Evolutionary conservation across 1,284 basidiomycete genomes (phyloP).

Genomic region (Pyrrhoderma noxium): DNA sequence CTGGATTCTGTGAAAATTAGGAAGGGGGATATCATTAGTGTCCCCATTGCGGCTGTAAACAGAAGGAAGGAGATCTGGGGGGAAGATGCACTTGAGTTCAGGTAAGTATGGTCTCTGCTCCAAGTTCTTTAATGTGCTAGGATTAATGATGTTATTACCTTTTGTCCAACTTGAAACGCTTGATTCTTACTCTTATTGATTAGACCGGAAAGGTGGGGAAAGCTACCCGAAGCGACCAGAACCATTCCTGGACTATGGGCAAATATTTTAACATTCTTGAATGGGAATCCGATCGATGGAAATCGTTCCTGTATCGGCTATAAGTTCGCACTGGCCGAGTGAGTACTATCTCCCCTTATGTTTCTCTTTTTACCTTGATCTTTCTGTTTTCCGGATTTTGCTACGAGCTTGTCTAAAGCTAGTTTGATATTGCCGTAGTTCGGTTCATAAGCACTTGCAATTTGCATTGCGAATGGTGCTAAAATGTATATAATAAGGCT

Average conservation of each 20-base stretch:
- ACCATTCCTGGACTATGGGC: conserved; percentile 55
- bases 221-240: conserved; percentile 33
- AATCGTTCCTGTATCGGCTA: conserved; percentile 68
- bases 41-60: conserved; percentile 63
- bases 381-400: background rate
- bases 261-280: conserved; percentile 60
- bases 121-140: background rate
- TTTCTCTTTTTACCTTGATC: conserved; percentile 9
- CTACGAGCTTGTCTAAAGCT: no score
- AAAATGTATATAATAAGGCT: no score
- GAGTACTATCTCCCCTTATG: conserved; percentile 26
- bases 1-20: conserved; percentile 33
- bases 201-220: conserved; percentile 56
- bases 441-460: no score
- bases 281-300: conserved; percentile 43
- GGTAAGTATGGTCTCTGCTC: conserved; percentile 31
- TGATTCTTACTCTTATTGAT: no score
- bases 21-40: conserved; percentile 50
- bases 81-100: conserved; percentile 56
- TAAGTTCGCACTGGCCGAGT: conserved; percentile 65
- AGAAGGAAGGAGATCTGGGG: conserved; percentile 58
- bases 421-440: no score
- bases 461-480: no score
- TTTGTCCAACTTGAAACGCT: no score
- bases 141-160: no score